Conservation (phyloP, 1,284 basidiomycete genomes). For the Pseudozyma tsukubaensis region DNA sequence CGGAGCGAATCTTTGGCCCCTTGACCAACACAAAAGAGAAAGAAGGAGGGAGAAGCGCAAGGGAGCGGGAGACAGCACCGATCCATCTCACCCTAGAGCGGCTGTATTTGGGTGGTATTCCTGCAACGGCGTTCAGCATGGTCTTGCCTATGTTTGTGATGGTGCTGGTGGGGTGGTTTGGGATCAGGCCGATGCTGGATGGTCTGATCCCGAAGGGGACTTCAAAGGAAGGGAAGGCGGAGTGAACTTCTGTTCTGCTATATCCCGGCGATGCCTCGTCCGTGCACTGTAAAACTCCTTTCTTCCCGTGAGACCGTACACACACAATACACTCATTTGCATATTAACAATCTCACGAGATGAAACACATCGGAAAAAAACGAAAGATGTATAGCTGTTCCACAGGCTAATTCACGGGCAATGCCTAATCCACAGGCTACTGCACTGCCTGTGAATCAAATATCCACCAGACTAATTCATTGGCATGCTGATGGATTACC, state of each 20-base stretch:
- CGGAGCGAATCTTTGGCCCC: slow-evolving; percentile 16
- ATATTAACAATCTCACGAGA: too few species aligned
- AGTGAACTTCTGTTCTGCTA: not conserved
- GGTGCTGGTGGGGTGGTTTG: slow-evolving; percentile 10
- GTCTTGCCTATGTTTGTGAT: slow-evolving; percentile 1
- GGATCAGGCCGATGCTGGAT: slow-evolving; percentile 10
- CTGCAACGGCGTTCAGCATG: slow-evolving; percentile 15
- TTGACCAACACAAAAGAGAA: not conserved
- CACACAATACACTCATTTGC: not conserved
- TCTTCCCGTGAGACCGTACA: not conserved
- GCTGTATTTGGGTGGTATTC: slow-evolving; percentile 18
- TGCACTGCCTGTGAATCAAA: too few species aligned
- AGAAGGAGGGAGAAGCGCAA: not conserved
- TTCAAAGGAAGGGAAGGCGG: slow-evolving; percentile 7
- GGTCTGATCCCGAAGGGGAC: not conserved
- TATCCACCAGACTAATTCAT: too few species aligned
- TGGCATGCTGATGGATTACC: too few species aligned
- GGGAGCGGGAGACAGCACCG: slow-evolving; percentile 10
- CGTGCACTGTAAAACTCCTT: too few species aligned
- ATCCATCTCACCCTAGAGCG: slow-evolving; percentile 37
- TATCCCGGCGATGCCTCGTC: too few species aligned
- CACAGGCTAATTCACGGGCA: too few species aligned
- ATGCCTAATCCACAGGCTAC: too few species aligned
- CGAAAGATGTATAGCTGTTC: too few species aligned
- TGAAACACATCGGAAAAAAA: too few species aligned